phyloP scores from a whole-genome alignment of 257 asterid species.

The Solanum tarijense region DNA sequence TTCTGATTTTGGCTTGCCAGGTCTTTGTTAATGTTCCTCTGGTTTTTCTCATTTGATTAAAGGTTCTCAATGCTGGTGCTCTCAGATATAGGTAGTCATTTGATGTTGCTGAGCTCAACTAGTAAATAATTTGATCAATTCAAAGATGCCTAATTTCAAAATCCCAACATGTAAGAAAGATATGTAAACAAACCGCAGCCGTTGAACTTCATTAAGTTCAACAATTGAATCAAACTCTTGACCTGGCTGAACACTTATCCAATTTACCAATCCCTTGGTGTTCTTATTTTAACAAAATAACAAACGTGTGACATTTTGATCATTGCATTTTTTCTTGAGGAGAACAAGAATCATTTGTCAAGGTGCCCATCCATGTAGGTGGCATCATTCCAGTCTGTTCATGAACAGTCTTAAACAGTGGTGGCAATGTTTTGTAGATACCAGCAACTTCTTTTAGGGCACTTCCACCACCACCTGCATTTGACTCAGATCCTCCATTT shows the following conservation, averaged over 20 bases:
- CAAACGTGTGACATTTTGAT: not conserved
- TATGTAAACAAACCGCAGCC: not conserved
- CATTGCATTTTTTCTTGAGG: not conserved
- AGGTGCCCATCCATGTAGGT: conserved; percentile 53
- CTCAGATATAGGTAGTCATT: not conserved
- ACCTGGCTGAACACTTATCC: not conserved
- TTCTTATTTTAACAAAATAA: not conserved
- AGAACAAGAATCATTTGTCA: not conserved
- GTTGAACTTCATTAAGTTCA: not conserved
- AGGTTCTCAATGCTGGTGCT: not conserved
- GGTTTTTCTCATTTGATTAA: not conserved
- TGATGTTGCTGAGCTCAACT: not conserved
- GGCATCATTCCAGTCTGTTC: conserved; percentile 72
- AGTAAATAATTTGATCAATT: not conserved
- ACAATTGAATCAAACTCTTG: not conserved
- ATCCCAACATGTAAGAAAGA: not conserved
- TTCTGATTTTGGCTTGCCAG: not conserved
- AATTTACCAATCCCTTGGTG: not conserved
- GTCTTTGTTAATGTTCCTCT: not conserved
- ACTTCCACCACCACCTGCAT: not conserved
- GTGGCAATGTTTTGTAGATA: conserved; percentile 56
- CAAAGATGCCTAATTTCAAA: not conserved
- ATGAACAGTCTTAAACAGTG: conserved; percentile 46
- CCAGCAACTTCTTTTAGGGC: conserved; percentile 51
- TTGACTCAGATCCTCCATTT: conserved; percentile 2